These are phyloP conservation scores for Phytopythium litorale DNA, from an alignment of 352 stramenopile species.

Conservation along the genomic window DNA sequence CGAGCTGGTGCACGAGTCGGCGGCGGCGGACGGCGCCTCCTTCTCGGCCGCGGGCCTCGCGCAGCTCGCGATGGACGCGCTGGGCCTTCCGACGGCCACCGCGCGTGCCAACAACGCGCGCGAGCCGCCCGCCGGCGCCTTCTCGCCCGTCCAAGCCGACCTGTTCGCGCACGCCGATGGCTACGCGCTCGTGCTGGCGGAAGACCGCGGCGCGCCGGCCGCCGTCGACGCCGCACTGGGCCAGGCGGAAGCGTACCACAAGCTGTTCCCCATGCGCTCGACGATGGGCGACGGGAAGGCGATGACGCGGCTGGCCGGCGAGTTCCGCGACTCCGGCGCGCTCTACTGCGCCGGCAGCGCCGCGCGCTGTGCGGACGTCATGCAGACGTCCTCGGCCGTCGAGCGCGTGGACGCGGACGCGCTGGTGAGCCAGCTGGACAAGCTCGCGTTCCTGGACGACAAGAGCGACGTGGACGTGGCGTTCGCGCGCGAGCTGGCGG, in stretches of 20 bases:
- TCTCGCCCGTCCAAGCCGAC: conserved; percentile 36
- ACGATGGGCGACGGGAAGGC: conserved; percentile 11
- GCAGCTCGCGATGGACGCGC: conserved; percentile 31
- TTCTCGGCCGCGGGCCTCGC: conserved; percentile 33
- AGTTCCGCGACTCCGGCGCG: conserved; percentile 12
- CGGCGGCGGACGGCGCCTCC: neutral
- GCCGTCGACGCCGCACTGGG: conserved; percentile 18
- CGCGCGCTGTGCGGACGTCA: conserved; percentile 20
- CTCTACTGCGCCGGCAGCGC: conserved; percentile 26
- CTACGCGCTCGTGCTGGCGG: conserved; percentile 33
- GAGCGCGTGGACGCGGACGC: conserved; percentile 2
- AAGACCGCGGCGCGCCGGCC: conserved; percentile 11
- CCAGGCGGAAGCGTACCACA: conserved; percentile 18
- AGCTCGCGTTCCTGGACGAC: conserved; percentile 23
- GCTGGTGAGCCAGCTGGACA: conserved; percentile 20
- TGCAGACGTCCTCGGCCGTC: conserved; percentile 1
- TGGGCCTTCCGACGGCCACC: conserved; percentile 23
- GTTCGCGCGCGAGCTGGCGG: conserved; percentile 28
- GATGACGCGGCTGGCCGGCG: conserved; percentile 20
- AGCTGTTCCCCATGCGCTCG: conserved; percentile 19
- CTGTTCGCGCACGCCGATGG: conserved; percentile 30
- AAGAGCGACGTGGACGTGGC: conserved; percentile 19
- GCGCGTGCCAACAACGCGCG: neutral
- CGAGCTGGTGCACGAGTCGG: conserved; percentile 9
- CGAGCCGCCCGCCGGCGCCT: neutral